phyloP scores from a whole-genome alignment of 225 moss, liverwort and hornwort species.

The Antitrichia curtipendula region DNA sequence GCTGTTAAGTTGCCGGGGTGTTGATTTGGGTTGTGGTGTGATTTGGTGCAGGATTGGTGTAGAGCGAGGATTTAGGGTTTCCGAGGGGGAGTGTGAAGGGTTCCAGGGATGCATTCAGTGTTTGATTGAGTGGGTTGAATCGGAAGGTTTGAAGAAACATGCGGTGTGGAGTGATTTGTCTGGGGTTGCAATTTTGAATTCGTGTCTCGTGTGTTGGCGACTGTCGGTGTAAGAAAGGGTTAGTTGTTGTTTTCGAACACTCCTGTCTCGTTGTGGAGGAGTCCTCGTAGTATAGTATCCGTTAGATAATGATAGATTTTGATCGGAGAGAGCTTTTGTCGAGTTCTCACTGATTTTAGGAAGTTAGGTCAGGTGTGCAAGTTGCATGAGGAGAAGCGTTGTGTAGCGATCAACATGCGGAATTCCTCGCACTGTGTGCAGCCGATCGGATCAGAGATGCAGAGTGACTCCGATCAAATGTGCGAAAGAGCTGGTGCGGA shows the following conservation, averaged over 20 bases:
- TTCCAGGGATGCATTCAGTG: neutral
- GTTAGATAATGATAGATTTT: neutral
- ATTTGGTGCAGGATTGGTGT: neutral
- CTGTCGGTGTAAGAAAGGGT: neutral
- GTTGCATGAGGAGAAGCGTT: neutral
- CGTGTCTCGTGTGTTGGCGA: neutral
- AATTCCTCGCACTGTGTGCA: neutral
- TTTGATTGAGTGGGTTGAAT: neutral
- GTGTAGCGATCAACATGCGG: neutral
- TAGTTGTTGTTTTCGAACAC: neutral
- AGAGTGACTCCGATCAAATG: neutral
- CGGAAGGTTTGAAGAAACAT: neutral
- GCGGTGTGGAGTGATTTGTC: neutral
- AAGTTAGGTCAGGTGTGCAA: neutral
- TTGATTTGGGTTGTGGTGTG: neutral
- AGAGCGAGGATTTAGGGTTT: slow-evolving; percentile 10
- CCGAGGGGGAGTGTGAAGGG: neutral
- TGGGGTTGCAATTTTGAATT: neutral
- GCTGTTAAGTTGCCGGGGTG: neutral
- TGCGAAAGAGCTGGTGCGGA: neutral
- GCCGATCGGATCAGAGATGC: neutral
- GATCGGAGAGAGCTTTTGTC: neutral
- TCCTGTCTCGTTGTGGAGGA: neutral
- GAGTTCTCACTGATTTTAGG: neutral
- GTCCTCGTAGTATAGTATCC: neutral